Evolutionary conservation across 1,139 yeast genomes (phyloP), one percentile per base, ranked within the genome.

Genomic region (Debaryomyces coudertii): DNA sequence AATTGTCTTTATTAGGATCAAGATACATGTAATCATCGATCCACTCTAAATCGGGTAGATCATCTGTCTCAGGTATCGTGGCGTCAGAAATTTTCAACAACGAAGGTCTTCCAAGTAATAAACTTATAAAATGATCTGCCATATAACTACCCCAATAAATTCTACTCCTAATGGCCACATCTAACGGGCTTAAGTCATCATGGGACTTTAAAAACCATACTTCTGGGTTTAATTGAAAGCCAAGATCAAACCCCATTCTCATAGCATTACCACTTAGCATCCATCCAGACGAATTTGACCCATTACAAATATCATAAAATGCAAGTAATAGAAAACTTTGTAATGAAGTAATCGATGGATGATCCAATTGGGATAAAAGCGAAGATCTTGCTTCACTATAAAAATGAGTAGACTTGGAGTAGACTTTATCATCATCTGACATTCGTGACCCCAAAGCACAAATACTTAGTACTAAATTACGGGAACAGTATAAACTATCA

Each of bases 71-170:
- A 0, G 84, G 82, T 6, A 82, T 80, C 0, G 85, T 74, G 0
- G 86, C 80, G 55, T 83, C 85, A 34, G 78, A 73, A 42, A 78
- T 68, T 52, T 81, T 80, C 47, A 83, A 63, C 2, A 80, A 65
- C 0, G 85, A 76, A 0, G 86, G 85, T 41, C 87, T 62, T 1
- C 88, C 87, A 43, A 82, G 60, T 43, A 82, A 66, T 42, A 82
- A 62, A 58, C 84, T 77, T 23, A 82, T 79, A 53, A 82, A 80
- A 55, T 82, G 85, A 56, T 83, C 88, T 2, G 86, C 85, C 51
- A 82, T 69, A 55, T 79, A 83, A 45, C 84, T 76, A 1, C 88
- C 87, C 88, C 88, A 83, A 57, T 80, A 83, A 7, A 83, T 79
- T 51, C 88, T 65, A 37, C 82, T 75, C 50, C 85, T 68, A 47